Evolutionary conservation across 805 yeast genomes (phyloP).

Genomic region (Ogataea nonfermentans): DNA sequence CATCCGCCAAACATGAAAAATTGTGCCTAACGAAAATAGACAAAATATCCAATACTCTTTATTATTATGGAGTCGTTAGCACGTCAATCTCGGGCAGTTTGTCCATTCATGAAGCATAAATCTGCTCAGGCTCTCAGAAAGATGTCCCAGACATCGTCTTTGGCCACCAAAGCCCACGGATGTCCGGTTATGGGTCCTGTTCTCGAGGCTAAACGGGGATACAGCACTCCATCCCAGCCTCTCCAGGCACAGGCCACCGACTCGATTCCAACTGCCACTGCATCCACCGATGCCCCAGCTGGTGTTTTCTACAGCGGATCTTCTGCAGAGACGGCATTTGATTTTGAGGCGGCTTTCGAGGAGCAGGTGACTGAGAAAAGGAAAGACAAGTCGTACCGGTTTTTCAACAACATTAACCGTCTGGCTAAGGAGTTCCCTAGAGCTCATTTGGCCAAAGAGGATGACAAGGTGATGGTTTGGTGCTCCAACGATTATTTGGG

Average conservation of each 20-base stretch:
- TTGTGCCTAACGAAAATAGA: not conserved
- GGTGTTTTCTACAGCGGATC: conserved; percentile 28
- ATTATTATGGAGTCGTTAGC: conserved; percentile 71
- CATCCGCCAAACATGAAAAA: conserved; percentile 2
- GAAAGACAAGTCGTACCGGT: conserved; percentile 88
- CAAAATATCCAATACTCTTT: conserved; percentile 1
- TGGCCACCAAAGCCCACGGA: conserved; percentile 58
- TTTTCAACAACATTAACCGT: conserved; percentile 95
- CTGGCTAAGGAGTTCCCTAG: conserved; percentile 89
- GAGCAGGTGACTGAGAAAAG: conserved; percentile 72
- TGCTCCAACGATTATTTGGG: conserved; percentile 98
- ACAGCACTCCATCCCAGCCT: conserved; percentile 47
- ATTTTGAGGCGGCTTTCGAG: conserved; percentile 68
- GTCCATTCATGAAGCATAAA: conserved; percentile 73
- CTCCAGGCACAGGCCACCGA: conserved; percentile 45
- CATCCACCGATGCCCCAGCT: conserved; percentile 35
- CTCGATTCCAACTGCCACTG: conserved; percentile 26
- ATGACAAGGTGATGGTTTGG: conserved; percentile 95
- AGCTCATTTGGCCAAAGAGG: conserved; percentile 77
- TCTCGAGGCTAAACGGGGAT: conserved; percentile 42
- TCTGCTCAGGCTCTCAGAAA: conserved; percentile 59
- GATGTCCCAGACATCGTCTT: conserved; percentile 44
- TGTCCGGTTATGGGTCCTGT: conserved; percentile 96
- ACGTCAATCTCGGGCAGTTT: conserved; percentile 70
- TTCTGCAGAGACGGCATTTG: conserved; percentile 56